Evolutionary conservation across 2,329 filamentous ascomycete species (phyloP).

Genomic region (Ceratocystiopsis minuta): DNA sequence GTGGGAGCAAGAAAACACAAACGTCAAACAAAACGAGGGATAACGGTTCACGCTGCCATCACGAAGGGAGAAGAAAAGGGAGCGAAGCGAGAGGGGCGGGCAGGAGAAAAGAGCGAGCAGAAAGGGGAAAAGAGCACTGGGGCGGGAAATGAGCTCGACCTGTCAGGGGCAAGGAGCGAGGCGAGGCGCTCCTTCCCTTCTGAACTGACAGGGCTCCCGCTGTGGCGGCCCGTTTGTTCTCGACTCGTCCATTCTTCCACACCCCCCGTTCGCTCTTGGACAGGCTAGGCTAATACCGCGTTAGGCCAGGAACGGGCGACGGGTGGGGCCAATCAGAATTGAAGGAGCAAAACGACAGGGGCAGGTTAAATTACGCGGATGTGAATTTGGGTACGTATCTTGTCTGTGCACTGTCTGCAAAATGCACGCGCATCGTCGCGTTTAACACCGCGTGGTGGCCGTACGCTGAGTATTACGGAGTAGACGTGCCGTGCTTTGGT

Average conservation of each 20-base stretch:
- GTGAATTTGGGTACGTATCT: too few relatives aligned
- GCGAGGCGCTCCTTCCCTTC: constrained; percentile 1
- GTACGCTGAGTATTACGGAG: too few relatives aligned
- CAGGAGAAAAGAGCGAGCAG: constrained; percentile 1
- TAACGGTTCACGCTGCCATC: neutral
- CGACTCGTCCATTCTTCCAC: neutral
- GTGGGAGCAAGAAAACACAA: constrained; percentile 2
- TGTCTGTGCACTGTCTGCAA: too few relatives aligned
- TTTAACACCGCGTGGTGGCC: too few relatives aligned
- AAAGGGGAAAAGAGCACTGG: neutral
- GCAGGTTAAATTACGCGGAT: neutral
- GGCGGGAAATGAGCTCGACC: neutral
- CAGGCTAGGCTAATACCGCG: neutral
- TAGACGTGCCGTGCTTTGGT: too few relatives aligned
- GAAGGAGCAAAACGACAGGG: neutral
- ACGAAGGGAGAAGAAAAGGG: neutral
- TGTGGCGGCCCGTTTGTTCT: neutral
- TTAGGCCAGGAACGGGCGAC: constrained; percentile 2
- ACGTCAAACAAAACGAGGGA: neutral
- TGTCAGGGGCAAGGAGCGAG: neutral
- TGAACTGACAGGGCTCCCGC: neutral
- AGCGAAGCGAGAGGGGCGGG: neutral
- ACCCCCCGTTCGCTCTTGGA: neutral
- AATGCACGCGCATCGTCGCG: too few relatives aligned
- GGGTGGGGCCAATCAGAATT: constrained; percentile 1